phyloP scores from a whole-genome alignment of 1,284 basidiomycete genomes.

The Tylopilus sp. region DNA sequence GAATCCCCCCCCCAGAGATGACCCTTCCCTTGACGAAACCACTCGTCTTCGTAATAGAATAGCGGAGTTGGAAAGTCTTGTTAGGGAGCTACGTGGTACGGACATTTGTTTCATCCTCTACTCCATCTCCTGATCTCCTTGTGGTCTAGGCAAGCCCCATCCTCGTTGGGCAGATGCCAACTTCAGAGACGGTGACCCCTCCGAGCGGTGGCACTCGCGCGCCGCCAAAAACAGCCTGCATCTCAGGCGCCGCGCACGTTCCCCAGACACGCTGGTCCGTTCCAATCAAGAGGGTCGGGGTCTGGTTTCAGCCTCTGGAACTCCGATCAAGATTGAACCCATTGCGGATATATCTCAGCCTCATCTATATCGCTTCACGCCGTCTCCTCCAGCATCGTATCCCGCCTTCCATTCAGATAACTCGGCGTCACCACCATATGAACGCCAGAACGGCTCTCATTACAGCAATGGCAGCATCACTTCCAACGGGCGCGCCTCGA shows the following conservation, averaged over 20 bases:
- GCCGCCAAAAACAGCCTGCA: conserved; percentile 59
- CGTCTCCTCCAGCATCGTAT: conserved; percentile 48
- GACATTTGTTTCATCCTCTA: conserved; percentile 12
- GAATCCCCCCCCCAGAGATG: conserved; percentile 53
- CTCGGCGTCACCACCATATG: conserved; percentile 34
- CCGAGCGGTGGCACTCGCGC: conserved; percentile 80
- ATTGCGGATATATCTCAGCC: conserved; percentile 42
- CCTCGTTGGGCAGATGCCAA: conserved; percentile 76
- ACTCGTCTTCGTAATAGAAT: conserved; percentile 80
- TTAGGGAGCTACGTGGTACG: conserved; percentile 74
- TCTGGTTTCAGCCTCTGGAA: conserved; percentile 42
- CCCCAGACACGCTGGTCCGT: conserved; percentile 39
- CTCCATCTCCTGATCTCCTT: conserved; percentile 14
- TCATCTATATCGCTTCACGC: conserved; percentile 59
- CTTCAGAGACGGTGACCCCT: conserved; percentile 72
- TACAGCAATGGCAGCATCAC: conserved; percentile 33
- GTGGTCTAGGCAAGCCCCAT: conserved; percentile 66
- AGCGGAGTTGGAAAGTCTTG: conserved; percentile 85
- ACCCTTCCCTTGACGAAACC: conserved; percentile 78
- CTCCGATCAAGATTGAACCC: conserved; percentile 59
- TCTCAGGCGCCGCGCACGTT: conserved; percentile 39
- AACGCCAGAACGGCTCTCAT: conserved; percentile 35
- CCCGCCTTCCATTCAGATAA: conserved; percentile 34
- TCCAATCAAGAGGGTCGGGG: conserved; percentile 33
- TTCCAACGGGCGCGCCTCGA: conserved; percentile 28